Evolutionary conservation across 164 flowering plant genomes (phyloP).

Genomic region (Akebia trifoliata): DNA sequence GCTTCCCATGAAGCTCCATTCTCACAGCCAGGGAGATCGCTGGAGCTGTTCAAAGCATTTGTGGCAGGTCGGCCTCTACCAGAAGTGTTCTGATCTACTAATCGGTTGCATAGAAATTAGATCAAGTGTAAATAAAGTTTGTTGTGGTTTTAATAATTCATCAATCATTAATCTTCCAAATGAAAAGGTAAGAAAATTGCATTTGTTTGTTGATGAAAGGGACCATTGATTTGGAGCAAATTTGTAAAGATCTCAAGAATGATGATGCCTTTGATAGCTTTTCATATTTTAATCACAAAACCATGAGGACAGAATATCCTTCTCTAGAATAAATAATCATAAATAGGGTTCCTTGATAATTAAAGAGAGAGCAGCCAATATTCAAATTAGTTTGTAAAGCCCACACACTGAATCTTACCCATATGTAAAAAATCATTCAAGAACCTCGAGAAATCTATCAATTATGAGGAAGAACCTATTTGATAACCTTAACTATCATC

Average conservation of each 20-base stretch:
- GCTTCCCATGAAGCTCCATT: slow-evolving; percentile 92
- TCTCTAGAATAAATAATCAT: too few species aligned
- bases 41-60: slow-evolving; percentile 64
- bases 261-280: background rate
- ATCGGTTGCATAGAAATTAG: slow-evolving; percentile 4
- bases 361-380: too few species aligned
- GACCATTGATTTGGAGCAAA: slow-evolving; percentile 12
- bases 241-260: slow-evolving; percentile 22
- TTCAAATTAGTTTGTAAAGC: too few species aligned
- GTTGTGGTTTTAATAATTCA: slow-evolving; percentile 8
- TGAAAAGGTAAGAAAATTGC: slow-evolving; percentile 1
- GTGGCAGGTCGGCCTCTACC: slow-evolving; percentile 55
- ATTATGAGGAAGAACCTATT: too few species aligned
- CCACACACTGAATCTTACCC: too few species aligned
- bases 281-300: too few species aligned
- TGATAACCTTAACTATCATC: too few species aligned
- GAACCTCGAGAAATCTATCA: too few species aligned
- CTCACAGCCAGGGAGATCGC: slow-evolving; percentile 84
- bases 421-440: too few species aligned
- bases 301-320: too few species aligned
- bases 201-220: slow-evolving; percentile 16
- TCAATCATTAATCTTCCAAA: background rate
- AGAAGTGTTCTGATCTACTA: slow-evolving; percentile 41
- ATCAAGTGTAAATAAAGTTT: slow-evolving; percentile 24
- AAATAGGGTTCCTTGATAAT: too few species aligned